Evolutionary conservation across 768 basidiomycete species (phyloP), one percentile per base, ranked within the genome.

Genomic region (Dacryopinax primogenitus): DNA sequence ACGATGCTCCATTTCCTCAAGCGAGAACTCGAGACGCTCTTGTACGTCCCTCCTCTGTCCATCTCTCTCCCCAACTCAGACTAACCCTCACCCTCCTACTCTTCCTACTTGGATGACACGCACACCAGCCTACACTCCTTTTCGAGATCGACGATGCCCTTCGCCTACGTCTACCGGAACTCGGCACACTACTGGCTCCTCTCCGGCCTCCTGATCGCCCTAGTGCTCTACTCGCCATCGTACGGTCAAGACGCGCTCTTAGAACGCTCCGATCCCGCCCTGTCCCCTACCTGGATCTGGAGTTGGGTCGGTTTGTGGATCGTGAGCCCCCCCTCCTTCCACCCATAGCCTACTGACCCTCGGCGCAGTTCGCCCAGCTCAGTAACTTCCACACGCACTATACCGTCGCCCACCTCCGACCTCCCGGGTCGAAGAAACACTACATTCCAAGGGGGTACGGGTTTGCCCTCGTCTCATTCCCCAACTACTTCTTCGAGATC

Each of bases 401-500:
- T 65, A 90, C 83, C 15, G 81, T 97, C 21, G 87, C 92, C 62
- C 79, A 81, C 39, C 84, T 99, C 47, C 89, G 96, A 23, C 92
- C 95, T 0, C 77, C 82, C 26, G 91, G 90, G 16, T 82, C 86
- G 4, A 85, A 83, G 66, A 83, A 80, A 64, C 87, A 95, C 61
- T 86, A 82, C n/a, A 87, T 96, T 69, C 96, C 96, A 0, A 76
- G 79, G n/a, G 95, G 96, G 28, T 95, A 92, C 69, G 94, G 93
- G 4, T 99, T 97, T 77, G 79, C 84, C 64, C 76, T 83, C n/a
- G 82, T 94, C 39, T 88, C 90, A 4, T 88, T 83, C 78, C 92
- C 95, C 16, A 97, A 99, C 75, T 99, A 99, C 77, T 85, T 90
- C 73, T 97, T 94, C 71, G 96, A 99, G 76, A 81, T 77, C 7